Conservation (phyloP, 371 early-diverging fungal genomes). For the Catenaria anguillulae region DNA sequence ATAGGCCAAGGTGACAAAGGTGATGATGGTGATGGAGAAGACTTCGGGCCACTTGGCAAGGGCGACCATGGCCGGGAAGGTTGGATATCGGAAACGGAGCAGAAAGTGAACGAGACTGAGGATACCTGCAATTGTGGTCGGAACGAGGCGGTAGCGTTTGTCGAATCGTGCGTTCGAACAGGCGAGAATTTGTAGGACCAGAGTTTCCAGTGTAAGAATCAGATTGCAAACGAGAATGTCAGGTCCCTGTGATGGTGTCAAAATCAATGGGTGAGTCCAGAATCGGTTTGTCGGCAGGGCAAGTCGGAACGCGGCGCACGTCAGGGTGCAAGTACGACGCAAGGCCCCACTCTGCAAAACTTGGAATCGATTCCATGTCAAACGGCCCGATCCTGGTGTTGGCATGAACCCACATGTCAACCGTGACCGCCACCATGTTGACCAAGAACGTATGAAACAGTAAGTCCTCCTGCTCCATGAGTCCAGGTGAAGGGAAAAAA, state of each 20-base stretch:
- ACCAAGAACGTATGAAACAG: too few relatives aligned
- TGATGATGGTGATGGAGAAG: constrained; percentile 18
- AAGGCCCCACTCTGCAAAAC: constrained; percentile 23
- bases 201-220: constrained; percentile 11
- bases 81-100: constrained; percentile 12
- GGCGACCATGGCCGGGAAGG: constrained; percentile 20
- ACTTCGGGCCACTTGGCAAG: constrained; percentile 21
- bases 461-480: too few relatives aligned
- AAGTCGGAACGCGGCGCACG: too few relatives aligned
- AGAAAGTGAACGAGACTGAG: constrained; percentile 19
- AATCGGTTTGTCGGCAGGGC: too few relatives aligned
- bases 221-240: constrained; percentile 21
- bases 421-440: too few relatives aligned
- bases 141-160: constrained; percentile 16
- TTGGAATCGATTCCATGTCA: background rate
- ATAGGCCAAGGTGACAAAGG: constrained; percentile 19
- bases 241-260: constrained; percentile 14
- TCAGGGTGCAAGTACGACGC: constrained; percentile 19
- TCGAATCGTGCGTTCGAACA: constrained; percentile 12
- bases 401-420: background rate
- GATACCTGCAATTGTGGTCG: constrained; percentile 21
- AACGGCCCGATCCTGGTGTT: background rate
- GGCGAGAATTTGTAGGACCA: constrained; percentile 16
- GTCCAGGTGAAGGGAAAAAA: background rate
- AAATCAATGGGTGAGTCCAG: too few relatives aligned